Evolutionary conservation across 805 yeast species (phyloP), one percentile per base, ranked within the genome.

Genomic region (Tanozyma kutaoensis): DNA sequence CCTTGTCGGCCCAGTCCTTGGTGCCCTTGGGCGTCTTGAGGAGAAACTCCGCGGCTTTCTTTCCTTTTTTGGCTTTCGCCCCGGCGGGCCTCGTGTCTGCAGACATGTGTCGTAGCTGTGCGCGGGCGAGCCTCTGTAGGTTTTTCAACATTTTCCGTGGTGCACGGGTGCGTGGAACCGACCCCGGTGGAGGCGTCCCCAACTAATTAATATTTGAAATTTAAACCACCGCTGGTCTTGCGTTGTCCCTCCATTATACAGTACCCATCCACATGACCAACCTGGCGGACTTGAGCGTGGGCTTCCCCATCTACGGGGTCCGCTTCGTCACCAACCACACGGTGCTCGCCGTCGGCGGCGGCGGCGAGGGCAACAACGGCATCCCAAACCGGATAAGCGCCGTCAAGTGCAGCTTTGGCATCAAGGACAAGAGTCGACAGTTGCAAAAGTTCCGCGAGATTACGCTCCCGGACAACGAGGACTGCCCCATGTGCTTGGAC

Each of bases 1-100:
- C 98, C 50, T 79, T 78, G 44, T 91, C 98, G 36, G 95, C 82
- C 98, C 98, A 91, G 54, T 91, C 98, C 53, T 85, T 86, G 40
- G 97, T 59, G 37, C 98, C 98, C 52, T 91, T 91, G 27, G 98
- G 97, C 24, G 93, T 84, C 55, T 91, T 91, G 48, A 91, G 64
- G 35, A 79, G 72, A 50, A 81, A 85, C 39, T 72, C 75, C 27
- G 61, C 51, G 34, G 70, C 70, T 22, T 50, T 52, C n/a, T n/a
- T n/a, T n/a, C n/a, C n/a, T n/a, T n/a, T n/a, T n/a, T n/a, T n/a
- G n/a, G n/a, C n/a, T n/a, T n/a, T n/a, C n/a, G n/a, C n/a, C n/a
- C n/a, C n/a, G n/a, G n/a, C n/a, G n/a, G n/a, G n/a, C n/a, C n/a
- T n/a, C n/a, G n/a, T n/a, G n/a, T n/a, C n/a, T n/a, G n/a, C n/a